phyloP scores from a whole-genome alignment of 208 protist species.

The Trypanosoma rangeli region DNA sequence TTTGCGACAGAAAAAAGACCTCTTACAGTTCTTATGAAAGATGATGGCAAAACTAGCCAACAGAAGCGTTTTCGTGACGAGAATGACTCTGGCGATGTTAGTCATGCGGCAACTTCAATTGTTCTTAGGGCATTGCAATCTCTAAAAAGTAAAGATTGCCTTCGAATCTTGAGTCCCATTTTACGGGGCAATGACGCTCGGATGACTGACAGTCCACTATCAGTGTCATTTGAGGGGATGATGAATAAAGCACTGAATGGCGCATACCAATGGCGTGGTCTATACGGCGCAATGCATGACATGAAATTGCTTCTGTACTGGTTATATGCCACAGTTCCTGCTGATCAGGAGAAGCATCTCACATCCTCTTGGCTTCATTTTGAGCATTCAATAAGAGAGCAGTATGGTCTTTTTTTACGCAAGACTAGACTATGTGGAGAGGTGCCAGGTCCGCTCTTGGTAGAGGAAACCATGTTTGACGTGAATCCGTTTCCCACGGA shows the following conservation, averaged over 20 bases:
- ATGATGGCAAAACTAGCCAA: neutral
- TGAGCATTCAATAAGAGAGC: conserved; percentile 15
- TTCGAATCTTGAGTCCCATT: conserved; percentile 10
- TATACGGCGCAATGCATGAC: conserved; percentile 61
- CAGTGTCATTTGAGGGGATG: conserved; percentile 33
- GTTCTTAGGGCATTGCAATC: conserved; percentile 21
- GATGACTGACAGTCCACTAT: conserved; percentile 2
- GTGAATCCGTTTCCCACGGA: conserved; percentile 19
- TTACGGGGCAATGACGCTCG: neutral
- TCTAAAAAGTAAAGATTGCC: conserved; percentile 24
- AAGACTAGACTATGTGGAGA: conserved; percentile 1
- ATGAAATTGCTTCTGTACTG: conserved; percentile 49
- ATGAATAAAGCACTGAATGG: conserved; percentile 46
- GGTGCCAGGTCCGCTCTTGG: neutral
- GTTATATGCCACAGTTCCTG: conserved; percentile 7
- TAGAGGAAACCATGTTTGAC: conserved; percentile 28
- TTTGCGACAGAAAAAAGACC: conserved; percentile 48
- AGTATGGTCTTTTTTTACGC: conserved; percentile 24
- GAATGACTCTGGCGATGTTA: neutral
- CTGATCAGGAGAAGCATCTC: conserved; percentile 14
- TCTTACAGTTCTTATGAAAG: conserved; percentile 31
- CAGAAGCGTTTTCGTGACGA: conserved; percentile 1
- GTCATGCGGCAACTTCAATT: conserved; percentile 27
- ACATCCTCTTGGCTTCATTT: conserved; percentile 5
- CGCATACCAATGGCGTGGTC: conserved; percentile 37